Evolutionary conservation across 2,329 filamentous ascomycete genomes (phyloP).

Genomic region (Monilinia polystroma): DNA sequence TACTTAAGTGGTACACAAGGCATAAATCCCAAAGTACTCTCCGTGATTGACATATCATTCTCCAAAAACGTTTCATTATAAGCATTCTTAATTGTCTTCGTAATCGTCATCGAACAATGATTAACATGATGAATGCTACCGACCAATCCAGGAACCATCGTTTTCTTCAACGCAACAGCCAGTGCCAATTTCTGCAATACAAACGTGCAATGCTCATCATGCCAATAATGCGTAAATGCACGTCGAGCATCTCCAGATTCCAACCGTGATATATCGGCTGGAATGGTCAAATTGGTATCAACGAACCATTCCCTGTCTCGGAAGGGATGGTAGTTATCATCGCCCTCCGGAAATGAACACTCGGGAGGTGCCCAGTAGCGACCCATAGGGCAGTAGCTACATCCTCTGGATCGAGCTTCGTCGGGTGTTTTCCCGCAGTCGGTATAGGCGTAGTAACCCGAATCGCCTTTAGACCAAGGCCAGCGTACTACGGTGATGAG

Average conservation of each 20-base stretch:
- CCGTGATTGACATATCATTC: background rate
- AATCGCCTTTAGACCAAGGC: background rate
- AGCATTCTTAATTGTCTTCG: background rate
- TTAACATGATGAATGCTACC: conserved; percentile 2
- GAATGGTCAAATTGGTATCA: background rate
- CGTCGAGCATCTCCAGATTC: no score
- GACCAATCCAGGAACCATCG: conserved; percentile 4
- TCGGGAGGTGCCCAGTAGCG: background rate
- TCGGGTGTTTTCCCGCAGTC: background rate
- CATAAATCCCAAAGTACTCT: background rate
- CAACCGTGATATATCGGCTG: no score
- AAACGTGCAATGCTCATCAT: no score
- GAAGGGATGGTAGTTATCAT: conserved; percentile 11
- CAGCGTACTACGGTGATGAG: background rate
- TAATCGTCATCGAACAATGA: conserved; percentile 2
- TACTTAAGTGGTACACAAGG: background rate
- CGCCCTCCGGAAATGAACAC: background rate
- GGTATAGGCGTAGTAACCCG: background rate
- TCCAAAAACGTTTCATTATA: background rate
- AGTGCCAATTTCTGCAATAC: no score
- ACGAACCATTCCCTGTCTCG: conserved; percentile 7
- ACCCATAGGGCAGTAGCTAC: conserved; percentile 2
- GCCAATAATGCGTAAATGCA: no score
- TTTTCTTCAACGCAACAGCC: background rate
- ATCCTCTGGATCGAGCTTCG: background rate